Percentiles rank a stretch among this genome's conserved stretches.
These are phyloP conservation scores for Syncephalis fuscata DNA, from an alignment of 371 early-diverging fungal species.

Conservation along the genomic window DNA sequence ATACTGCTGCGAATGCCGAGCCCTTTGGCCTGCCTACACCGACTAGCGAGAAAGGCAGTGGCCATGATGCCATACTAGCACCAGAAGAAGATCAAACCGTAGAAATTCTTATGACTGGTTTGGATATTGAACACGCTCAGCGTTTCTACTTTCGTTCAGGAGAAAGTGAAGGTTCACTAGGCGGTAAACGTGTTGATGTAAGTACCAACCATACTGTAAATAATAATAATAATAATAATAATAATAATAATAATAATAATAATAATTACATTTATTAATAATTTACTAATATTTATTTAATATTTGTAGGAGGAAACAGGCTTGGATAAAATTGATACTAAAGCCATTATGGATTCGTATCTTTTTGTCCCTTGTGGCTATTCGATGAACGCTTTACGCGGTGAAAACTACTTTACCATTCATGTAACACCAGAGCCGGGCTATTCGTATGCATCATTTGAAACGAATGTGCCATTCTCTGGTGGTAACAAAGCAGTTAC, in stretches of 20 bases:
- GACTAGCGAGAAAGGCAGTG: slow-evolving; percentile 3
- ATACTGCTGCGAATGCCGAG: too few species aligned
- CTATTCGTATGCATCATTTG: slow-evolving; percentile 95
- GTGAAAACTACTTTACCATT: slow-evolving; percentile 76
- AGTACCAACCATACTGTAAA: too few species aligned
- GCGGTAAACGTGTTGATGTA: slow-evolving; percentile 34
- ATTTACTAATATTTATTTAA: too few species aligned
- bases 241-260: too few species aligned
- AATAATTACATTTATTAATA: too few species aligned
- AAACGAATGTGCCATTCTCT: slow-evolving; percentile 66
- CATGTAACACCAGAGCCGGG: slow-evolving; percentile 96
- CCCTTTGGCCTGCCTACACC: neutral
- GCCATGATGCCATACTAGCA: slow-evolving; percentile 11
- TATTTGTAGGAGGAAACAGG: slow-evolving; percentile 59
- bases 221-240: too few species aligned
- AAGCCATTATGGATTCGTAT: slow-evolving; percentile 60
- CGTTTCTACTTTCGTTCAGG: slow-evolving; percentile 33
- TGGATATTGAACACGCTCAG: slow-evolving; percentile 55
- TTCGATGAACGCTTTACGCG: slow-evolving; percentile 74
- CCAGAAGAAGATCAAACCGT: slow-evolving; percentile 58
- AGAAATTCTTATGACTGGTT: slow-evolving; percentile 85
- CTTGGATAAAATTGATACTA: slow-evolving; percentile 55
- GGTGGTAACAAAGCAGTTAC: slow-evolving; percentile 31
- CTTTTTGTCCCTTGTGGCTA: slow-evolving; percentile 89
- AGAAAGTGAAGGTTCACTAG: slow-evolving; percentile 18